Conservation (phyloP, 345 rosid genomes). For the Eucalyptus viminalis region DNA sequence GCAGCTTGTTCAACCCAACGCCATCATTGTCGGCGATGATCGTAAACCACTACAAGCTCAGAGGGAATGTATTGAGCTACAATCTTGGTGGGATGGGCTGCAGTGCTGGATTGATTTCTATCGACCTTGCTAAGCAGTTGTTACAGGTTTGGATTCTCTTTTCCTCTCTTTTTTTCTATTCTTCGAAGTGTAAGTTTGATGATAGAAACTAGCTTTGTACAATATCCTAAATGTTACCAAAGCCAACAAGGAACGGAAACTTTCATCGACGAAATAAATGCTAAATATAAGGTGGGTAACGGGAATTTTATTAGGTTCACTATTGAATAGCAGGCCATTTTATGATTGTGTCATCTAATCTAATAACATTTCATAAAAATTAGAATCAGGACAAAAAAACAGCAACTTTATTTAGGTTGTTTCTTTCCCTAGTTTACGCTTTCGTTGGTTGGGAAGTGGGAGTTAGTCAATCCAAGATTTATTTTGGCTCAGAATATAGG, state of each 20-base stretch:
- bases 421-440: neutral
- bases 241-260: neutral
- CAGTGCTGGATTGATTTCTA: slow-evolving; percentile 35
- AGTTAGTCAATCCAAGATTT: neutral
- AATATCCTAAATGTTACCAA: neutral
- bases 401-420: neutral
- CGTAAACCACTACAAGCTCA: slow-evolving; percentile 21
- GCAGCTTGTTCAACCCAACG: slow-evolving; percentile 19
- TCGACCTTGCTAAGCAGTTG: slow-evolving; percentile 47
- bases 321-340: neutral
- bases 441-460: neutral
- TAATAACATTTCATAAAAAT: neutral
- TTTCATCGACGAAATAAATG: neutral
- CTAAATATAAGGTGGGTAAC: neutral
- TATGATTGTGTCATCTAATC: neutral
- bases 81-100: slow-evolving; percentile 33
- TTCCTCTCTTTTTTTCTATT: neutral
- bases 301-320: neutral
- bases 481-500: neutral
- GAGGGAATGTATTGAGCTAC: slow-evolving; percentile 18
- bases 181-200: neutral
- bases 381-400: neutral
- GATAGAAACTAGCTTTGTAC: neutral
- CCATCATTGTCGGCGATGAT: slow-evolving; percentile 29
- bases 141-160: slow-evolving; percentile 23